Conservation (phyloP, 257 asterid species). For the Euphrasia confusa region DNA sequence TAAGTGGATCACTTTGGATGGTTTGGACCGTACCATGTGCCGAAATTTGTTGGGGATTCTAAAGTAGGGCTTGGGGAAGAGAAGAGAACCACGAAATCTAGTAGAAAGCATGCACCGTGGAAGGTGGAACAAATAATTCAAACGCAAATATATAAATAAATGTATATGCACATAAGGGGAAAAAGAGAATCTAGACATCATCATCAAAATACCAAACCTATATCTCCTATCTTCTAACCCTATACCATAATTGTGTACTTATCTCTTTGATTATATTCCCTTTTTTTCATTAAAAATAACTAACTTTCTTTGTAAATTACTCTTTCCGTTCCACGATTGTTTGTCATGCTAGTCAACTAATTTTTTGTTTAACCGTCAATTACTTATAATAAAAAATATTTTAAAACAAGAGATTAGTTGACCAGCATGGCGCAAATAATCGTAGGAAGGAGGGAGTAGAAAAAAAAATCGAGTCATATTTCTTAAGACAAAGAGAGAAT, state of each 20-base stretch:
- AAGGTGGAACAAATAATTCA: conserved; percentile 33
- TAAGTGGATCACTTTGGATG: conserved; percentile 37
- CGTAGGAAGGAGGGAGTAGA: too few species aligned
- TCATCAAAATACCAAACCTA: conserved; percentile 23
- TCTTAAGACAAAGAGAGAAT: too few species aligned
- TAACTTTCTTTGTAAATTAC: too few species aligned
- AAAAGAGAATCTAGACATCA: conserved; percentile 13
- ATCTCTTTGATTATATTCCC: not conserved
- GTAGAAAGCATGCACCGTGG: conserved; percentile 32
- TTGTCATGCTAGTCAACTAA: too few species aligned
- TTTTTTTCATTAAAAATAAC: too few species aligned
- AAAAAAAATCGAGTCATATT: too few species aligned
- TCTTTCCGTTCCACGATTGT: too few species aligned
- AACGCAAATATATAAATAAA: not conserved
- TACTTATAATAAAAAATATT: too few species aligned
- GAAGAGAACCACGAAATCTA: conserved; percentile 19
- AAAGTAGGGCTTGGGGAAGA: not conserved
- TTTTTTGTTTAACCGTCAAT: too few species aligned
- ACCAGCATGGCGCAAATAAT: too few species aligned
- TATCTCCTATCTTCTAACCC: not conserved
- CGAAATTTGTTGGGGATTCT: conserved; percentile 26
- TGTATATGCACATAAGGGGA: not conserved
- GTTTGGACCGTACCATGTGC: conserved; percentile 31
- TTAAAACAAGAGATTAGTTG: too few species aligned
- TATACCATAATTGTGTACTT: conserved; percentile 20